A percentile compares a stretch with the other conserved stretches of the same genome.
These are phyloP conservation scores for Cyclotella kingstonii DNA, from an alignment of 108 stramenopile genomes.

Conservation along the genomic window DNA sequence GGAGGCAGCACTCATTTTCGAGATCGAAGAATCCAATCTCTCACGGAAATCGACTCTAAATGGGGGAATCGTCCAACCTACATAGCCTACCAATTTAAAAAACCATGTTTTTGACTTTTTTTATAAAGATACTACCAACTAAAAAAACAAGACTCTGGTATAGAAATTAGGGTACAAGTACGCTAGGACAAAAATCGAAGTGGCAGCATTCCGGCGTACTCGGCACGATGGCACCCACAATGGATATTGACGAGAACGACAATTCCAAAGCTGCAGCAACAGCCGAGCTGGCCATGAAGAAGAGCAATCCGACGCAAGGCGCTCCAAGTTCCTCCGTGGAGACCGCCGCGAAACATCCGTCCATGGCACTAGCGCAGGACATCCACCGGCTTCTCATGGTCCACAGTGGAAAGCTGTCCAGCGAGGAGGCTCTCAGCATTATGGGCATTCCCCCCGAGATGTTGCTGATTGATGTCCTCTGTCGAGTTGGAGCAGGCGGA, in stretches of 20 bases:
- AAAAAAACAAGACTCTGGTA: too few relatives aligned
- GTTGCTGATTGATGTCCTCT: conserved; percentile 46
- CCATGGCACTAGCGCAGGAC: conserved; percentile 69
- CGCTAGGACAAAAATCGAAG: not conserved
- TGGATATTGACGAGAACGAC: conserved; percentile 35
- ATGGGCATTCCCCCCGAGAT: conserved; percentile 29
- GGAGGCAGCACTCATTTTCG: too few relatives aligned
- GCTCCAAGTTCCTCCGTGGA: conserved; percentile 69
- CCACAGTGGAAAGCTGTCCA: conserved; percentile 23
- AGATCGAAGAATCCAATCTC: too few relatives aligned
- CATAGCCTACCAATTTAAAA: too few relatives aligned
- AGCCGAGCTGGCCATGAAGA: conserved; percentile 1
- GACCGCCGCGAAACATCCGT: conserved; percentile 68
- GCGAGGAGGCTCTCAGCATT: conserved; percentile 22
- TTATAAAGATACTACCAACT: too few relatives aligned
- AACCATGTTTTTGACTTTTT: too few relatives aligned
- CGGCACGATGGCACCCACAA: conserved; percentile 31
- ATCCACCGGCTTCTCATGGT: conserved; percentile 66
- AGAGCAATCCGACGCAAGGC: conserved; percentile 17
- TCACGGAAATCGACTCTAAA: too few relatives aligned
- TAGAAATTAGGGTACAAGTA: too few relatives aligned
- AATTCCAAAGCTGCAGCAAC: conserved; percentile 2
- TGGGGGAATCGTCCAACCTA: too few relatives aligned
- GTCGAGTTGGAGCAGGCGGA: conserved; percentile 47
- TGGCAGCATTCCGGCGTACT: not conserved